Evolutionary conservation across 1,284 basidiomycete genomes (phyloP).

Genomic region (Boletus sp.): DNA sequence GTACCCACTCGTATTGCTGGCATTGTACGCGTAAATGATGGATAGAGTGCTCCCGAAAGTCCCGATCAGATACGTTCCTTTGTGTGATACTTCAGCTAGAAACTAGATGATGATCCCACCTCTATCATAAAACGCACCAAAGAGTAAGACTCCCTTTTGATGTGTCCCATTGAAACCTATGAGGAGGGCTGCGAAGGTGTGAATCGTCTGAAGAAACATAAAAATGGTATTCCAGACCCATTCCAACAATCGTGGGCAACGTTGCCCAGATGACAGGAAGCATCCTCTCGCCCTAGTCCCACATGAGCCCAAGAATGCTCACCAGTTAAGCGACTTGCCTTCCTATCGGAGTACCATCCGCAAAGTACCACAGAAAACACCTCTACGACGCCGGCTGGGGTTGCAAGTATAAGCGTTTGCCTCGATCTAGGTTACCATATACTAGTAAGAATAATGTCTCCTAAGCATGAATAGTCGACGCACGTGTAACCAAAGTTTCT

Average conservation of each 20-base stretch:
- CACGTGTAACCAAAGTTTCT: slow-evolving; percentile 61
- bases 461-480: slow-evolving; percentile 12
- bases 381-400: slow-evolving; percentile 51
- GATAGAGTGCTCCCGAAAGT: slow-evolving; percentile 58
- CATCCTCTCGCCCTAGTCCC: neutral
- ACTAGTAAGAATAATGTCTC: neutral
- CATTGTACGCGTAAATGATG: slow-evolving; percentile 61
- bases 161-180: slow-evolving; percentile 51
- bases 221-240: neutral
- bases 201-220: neutral
- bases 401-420: slow-evolving; percentile 47
- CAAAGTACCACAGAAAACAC: slow-evolving; percentile 47
- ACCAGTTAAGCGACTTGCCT: slow-evolving; percentile 27
- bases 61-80: slow-evolving; percentile 52
- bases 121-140: slow-evolving; percentile 37
- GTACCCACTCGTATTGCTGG: slow-evolving; percentile 60
- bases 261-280: neutral
- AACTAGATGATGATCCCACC: too few species aligned
- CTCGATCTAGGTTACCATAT: neutral
- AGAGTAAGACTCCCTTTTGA: slow-evolving; percentile 54
- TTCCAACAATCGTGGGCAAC: neutral
- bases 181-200: neutral
- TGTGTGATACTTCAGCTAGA: neutral
- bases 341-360: slow-evolving; percentile 61
- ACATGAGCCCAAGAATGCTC: neutral